A percentile compares a stretch with the other conserved stretches of the same genome.
These are phyloP conservation scores for Cryptococcus sp. DNA, from an alignment of 1,284 basidiomycete species.

Conservation along the genomic window DNA sequence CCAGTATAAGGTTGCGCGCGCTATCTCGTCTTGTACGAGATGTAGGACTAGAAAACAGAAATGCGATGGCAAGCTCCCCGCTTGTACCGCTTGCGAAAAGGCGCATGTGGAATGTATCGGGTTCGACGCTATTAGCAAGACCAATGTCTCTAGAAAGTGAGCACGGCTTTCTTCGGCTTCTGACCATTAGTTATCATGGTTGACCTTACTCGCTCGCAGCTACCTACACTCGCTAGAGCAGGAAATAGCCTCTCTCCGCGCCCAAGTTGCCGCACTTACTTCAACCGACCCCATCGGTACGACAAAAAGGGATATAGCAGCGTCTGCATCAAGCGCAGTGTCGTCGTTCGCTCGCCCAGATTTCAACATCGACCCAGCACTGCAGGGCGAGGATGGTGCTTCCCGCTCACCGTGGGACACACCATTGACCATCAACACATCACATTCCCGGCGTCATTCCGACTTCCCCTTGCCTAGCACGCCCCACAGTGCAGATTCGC, in stretches of 20 bases:
- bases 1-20: conserved; percentile 53
- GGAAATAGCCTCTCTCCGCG: conserved; percentile 50
- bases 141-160: conserved; percentile 55
- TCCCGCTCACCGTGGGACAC: conserved; percentile 25
- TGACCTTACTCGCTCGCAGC: conserved; percentile 24
- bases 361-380: conserved; percentile 25
- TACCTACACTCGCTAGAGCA: conserved; percentile 54
- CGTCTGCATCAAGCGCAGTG: conserved; percentile 27
- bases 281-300: conserved; percentile 24
- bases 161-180: conserved; percentile 12
- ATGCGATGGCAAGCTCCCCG: conserved; percentile 55
- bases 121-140: conserved; percentile 55
- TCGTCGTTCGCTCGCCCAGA: conserved; percentile 23
- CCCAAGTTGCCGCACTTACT: conserved; percentile 45
- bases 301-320: conserved; percentile 30
- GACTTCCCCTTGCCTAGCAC: conserved; percentile 33
- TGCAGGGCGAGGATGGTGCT: conserved; percentile 18
- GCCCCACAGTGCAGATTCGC: conserved; percentile 15
- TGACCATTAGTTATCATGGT: background rate
- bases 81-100: conserved; percentile 50
- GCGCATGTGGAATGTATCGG: conserved; percentile 57
- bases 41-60: conserved; percentile 53
- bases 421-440: conserved; percentile 24
- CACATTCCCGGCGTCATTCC: conserved; percentile 23
- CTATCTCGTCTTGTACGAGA: conserved; percentile 54